Base-by-base conservation (phyloP, 345 rosid species). In the Toxicodendron radicans region DNA sequence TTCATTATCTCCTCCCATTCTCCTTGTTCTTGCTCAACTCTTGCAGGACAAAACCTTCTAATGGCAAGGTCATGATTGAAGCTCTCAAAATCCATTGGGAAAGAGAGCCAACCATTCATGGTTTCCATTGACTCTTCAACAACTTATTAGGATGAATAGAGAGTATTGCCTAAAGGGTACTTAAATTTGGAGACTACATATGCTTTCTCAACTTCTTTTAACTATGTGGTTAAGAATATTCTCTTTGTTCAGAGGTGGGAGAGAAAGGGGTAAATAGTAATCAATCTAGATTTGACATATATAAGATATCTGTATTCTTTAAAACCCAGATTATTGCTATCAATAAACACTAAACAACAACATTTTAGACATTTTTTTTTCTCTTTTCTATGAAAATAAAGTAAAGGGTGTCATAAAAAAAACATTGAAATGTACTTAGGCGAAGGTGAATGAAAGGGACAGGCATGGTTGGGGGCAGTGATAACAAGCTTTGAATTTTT, bases 11-110 rank as follows among this genome's bases (percentile, higher is more conserved):
- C 83, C 33, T 80, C 82, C 84, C 74, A 74, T 9, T 79, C 88
- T 46, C 48, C 79, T 67, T 79, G 84, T 27, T 85, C 89, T 48
- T 79, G 83, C 83, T 85, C 84, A 58, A 82, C 41, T 79, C 93
- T 70, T 63, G 86, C 93, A 7, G 90, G 88, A 60, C 93, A 87
- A 58, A 89, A 89, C 76, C 85, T 83, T 79, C 90, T 58, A 17
- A 89, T 83, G 76, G 93, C 91, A 68, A 80, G 80, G 46, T 89
- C 91, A 13, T 83, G 87, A 82, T 83, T 75, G 73, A 79, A 74
- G 77, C 71, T 71, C 52, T 86, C 87, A 24, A 6, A 7, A 5
- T 76, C 46, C 35, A 72, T 14, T 66, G 89, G 77, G 75, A 74
- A 83, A 71, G 78, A 69, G 59, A 79, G 79, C 61, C 82, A 74